Evolutionary conservation across 768 basidiomycete genomes (phyloP).

Genomic region (Suillus cothurnatus): DNA sequence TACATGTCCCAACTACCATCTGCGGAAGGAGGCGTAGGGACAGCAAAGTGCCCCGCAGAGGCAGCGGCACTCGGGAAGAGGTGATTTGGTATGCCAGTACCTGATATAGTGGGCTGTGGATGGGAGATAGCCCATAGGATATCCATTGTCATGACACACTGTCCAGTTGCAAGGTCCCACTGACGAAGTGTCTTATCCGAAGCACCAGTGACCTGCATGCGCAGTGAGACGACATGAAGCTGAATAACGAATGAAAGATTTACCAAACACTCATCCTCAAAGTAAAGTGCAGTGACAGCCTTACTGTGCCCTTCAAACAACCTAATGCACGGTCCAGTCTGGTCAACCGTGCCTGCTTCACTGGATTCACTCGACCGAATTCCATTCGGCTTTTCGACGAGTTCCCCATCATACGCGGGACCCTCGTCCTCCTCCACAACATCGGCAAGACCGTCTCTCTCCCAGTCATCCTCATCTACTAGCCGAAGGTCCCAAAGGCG

Average conservation of each 20-base stretch:
- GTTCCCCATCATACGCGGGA: slow-evolving; percentile 35
- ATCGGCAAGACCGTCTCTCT: slow-evolving; percentile 57
- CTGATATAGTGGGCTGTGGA: slow-evolving; percentile 53
- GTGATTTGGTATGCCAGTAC: slow-evolving; percentile 43
- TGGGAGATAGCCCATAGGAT: slow-evolving; percentile 99
- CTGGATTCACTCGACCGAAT: slow-evolving; percentile 42
- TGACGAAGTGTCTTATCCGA: slow-evolving; percentile 98
- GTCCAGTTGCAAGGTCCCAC: slow-evolving; percentile 96
- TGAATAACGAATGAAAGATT: slow-evolving; percentile 25
- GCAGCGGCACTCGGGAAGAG: slow-evolving; percentile 56
- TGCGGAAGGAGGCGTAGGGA: slow-evolving; percentile 84
- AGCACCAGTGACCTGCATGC: slow-evolving; percentile 88
- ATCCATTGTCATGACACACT: slow-evolving; percentile 99
- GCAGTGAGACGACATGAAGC: slow-evolving; percentile 18
- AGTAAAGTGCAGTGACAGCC: slow-evolving; percentile 91
- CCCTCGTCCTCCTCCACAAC: slow-evolving; percentile 64
- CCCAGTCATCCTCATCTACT: slow-evolving; percentile 75
- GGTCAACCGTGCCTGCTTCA: slow-evolving; percentile 45
- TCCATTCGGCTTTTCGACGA: slow-evolving; percentile 40
- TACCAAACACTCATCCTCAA: slow-evolving; percentile 93
- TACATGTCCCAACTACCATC: slow-evolving; percentile 96
- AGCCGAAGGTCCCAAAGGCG: slow-evolving; percentile 89
- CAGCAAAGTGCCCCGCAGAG: slow-evolving; percentile 66
- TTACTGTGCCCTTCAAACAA: slow-evolving; percentile 90
- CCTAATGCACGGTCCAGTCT: slow-evolving; percentile 57